These are phyloP conservation scores for Sporothrix dimorphospora DNA, from an alignment of 2,329 filamentous ascomycete species.

Conservation along the genomic window DNA sequence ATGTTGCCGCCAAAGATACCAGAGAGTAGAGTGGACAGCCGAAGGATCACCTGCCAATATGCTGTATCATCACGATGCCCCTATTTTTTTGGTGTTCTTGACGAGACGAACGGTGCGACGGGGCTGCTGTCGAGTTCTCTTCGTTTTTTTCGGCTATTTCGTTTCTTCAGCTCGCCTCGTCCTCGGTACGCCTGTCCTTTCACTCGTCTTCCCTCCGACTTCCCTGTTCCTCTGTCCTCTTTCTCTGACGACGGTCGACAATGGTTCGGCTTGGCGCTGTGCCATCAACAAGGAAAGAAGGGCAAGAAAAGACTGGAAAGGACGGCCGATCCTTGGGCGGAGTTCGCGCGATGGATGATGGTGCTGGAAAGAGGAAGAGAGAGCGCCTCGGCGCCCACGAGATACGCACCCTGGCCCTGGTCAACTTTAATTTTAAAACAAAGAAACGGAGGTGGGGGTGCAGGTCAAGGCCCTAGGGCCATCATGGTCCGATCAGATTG, in stretches of 20 bases:
- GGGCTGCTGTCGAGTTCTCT: neutral
- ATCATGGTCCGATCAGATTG: too few species aligned
- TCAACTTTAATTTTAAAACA: conserved; percentile 9
- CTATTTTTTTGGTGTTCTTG: neutral
- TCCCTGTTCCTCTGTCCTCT: neutral
- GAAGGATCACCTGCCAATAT: neutral
- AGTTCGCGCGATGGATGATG: neutral
- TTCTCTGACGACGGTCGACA: neutral
- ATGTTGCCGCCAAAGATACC: neutral
- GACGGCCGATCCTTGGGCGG: neutral
- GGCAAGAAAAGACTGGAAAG: neutral
- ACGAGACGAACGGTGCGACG: neutral
- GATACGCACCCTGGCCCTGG: neutral
- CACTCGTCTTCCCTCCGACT: neutral
- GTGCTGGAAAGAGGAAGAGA: neutral
- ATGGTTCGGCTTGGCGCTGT: neutral
- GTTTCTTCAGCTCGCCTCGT: neutral
- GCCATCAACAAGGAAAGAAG: neutral
- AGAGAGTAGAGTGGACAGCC: neutral
- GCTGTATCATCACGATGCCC: conserved; percentile 6
- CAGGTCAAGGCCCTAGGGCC: too few species aligned
- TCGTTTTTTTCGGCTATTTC: neutral
- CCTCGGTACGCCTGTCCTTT: neutral
- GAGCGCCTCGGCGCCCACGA: neutral
- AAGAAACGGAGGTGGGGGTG: neutral